Conservation (phyloP, 2,329 filamentous ascomycete species). For the Rachicladosporium sp. region DNA sequence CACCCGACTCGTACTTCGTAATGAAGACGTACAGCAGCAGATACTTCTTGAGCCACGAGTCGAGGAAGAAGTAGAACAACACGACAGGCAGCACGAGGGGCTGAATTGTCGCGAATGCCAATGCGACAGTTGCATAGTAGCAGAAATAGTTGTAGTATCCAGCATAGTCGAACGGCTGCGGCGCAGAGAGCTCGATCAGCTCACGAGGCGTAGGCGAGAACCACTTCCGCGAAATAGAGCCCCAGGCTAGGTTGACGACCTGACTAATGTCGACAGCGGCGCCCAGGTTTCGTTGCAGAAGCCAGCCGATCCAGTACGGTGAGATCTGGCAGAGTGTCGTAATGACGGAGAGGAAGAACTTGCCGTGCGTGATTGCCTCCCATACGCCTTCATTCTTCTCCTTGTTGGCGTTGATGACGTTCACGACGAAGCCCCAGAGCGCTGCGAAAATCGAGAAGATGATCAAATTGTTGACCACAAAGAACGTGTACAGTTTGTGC, state of each 20-base stretch:
- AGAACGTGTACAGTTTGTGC: slow-evolving; percentile 85
- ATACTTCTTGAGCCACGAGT: slow-evolving; percentile 90
- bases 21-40: slow-evolving; percentile 82
- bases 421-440: slow-evolving; percentile 59
- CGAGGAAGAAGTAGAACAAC: slow-evolving; percentile 78
- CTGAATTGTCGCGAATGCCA: slow-evolving; percentile 76
- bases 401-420: slow-evolving; percentile 48
- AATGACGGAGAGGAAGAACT: slow-evolving; percentile 55
- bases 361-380: slow-evolving; percentile 52
- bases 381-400: slow-evolving; percentile 48
- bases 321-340: slow-evolving; percentile 69
- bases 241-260: slow-evolving; percentile 68
- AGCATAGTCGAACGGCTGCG: slow-evolving; percentile 85
- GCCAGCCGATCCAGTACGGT: slow-evolving; percentile 86
- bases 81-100: slow-evolving; percentile 77
- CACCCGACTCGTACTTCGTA: slow-evolving; percentile 92
- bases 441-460: slow-evolving; percentile 88
- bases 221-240: slow-evolving; percentile 75
- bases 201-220: slow-evolving; percentile 79
- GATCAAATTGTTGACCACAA: slow-evolving; percentile 92
- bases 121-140: slow-evolving; percentile 80
- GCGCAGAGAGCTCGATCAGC: slow-evolving; percentile 83
- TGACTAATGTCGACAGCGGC: slow-evolving; percentile 91
- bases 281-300: slow-evolving; percentile 84
- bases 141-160: slow-evolving; percentile 98